A percentile compares a stretch with the other conserved stretches of the same genome.
These are phyloP conservation scores for Cucurbita argyrosperma DNA, from an alignment of 306 rosid species.

Conservation along the genomic window DNA sequence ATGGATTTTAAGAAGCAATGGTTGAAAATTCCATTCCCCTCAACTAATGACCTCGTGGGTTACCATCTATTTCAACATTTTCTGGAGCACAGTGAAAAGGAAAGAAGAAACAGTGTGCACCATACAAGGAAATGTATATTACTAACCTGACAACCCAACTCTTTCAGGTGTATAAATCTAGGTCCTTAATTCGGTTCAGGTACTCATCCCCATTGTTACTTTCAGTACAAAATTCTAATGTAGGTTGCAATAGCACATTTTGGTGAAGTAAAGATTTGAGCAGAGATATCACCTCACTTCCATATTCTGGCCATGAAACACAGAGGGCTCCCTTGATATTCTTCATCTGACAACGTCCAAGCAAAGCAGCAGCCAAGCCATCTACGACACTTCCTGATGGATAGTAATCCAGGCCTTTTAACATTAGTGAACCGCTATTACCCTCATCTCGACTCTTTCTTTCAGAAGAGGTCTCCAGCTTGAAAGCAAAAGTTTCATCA, in stretches of 20 bases:
- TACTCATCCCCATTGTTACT: conserved; percentile 9
- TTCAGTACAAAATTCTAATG: conserved; percentile 16
- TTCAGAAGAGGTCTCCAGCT: conserved; percentile 57
- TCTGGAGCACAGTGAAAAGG: neutral
- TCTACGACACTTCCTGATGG: conserved; percentile 83
- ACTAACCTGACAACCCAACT: neutral
- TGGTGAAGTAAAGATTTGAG: conserved; percentile 27
- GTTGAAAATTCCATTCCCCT: neutral
- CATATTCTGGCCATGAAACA: conserved; percentile 69
- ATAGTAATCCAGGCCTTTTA: conserved; percentile 33
- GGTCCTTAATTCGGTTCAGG: conserved; percentile 31
- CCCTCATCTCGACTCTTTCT: conserved; percentile 12
- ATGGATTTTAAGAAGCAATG: neutral
- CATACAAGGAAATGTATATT: neutral
- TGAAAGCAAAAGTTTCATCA: conserved; percentile 41
- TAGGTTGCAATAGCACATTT: conserved; percentile 16
- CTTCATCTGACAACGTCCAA: conserved; percentile 43
- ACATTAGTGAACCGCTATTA: conserved; percentile 6
- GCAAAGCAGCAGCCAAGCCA: conserved; percentile 58
- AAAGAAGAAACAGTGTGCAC: neutral
- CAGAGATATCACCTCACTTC: conserved; percentile 26
- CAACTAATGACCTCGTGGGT: neutral
- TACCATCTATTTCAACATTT: conserved; percentile 1
- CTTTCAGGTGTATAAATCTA: conserved; percentile 51
- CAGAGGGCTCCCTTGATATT: conserved; percentile 48